These are phyloP conservation scores for Lentinula guzmanii DNA, from an alignment of 768 basidiomycete genomes.

Conservation along the genomic window DNA sequence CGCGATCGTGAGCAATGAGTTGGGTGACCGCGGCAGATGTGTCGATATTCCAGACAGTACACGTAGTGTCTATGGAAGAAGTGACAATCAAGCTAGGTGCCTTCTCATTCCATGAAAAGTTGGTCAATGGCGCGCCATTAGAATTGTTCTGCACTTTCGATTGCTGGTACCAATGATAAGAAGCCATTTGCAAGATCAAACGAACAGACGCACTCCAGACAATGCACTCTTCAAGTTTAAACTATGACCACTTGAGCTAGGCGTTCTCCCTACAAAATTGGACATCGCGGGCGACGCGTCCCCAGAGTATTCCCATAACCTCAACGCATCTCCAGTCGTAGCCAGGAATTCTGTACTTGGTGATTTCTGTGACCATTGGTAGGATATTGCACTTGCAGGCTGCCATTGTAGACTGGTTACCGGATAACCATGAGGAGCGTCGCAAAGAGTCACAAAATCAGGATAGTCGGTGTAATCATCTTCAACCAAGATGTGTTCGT, in stretches of 20 bases:
- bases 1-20: slow-evolving; percentile 93
- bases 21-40: slow-evolving; percentile 92
- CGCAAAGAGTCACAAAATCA: slow-evolving; percentile 83
- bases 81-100: slow-evolving; percentile 89
- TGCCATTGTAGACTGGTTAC: slow-evolving; percentile 94
- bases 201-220: slow-evolving; percentile 59
- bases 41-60: slow-evolving; percentile 98
- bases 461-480: slow-evolving; percentile 79
- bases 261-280: slow-evolving; percentile 65
- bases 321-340: slow-evolving; percentile 88
- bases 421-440: slow-evolving; percentile 85
- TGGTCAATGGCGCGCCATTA: slow-evolving; percentile 87
- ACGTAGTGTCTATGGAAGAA: slow-evolving; percentile 97
- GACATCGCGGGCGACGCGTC: slow-evolving; percentile 55
- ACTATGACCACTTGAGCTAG: slow-evolving; percentile 51
- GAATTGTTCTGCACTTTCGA: slow-evolving; percentile 85
- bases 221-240: slow-evolving; percentile 70
- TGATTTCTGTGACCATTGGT: slow-evolving; percentile 66
- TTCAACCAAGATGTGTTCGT: slow-evolving; percentile 83
- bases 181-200: slow-evolving; percentile 4
- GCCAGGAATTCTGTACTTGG: slow-evolving; percentile 77
- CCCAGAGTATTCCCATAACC: slow-evolving; percentile 84
- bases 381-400: slow-evolving; percentile 60
- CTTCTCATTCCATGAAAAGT: slow-evolving; percentile 97
- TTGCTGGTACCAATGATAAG: slow-evolving; percentile 41